Percentiles rank a stretch among this genome's conserved stretches.
These are phyloP conservation scores for Picochlorum sp. DNA, from an alignment of 139 green algal genomes.

Conservation along the genomic window DNA sequence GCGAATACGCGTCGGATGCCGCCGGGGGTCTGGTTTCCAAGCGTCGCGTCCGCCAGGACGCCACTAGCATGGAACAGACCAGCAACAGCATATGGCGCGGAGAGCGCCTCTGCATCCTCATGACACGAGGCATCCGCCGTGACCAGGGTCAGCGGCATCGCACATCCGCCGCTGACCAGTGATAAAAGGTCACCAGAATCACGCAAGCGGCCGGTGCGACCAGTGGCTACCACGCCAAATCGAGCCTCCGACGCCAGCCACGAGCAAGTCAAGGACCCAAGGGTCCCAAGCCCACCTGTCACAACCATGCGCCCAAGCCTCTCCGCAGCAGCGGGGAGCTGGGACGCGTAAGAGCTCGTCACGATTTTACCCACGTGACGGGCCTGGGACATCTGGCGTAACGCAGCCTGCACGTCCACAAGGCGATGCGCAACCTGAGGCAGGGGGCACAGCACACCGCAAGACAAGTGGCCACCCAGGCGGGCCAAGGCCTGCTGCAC, in stretches of 20 bases:
- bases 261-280: conserved; percentile 29
- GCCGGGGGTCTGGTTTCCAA: conserved; percentile 33
- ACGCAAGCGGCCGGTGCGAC: conserved; percentile 35
- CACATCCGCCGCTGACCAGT: conserved; percentile 1
- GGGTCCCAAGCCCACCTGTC: conserved; percentile 51
- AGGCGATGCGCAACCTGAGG: conserved; percentile 30
- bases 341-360: conserved; percentile 4
- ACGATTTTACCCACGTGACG: conserved; percentile 47
- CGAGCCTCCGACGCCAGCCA: conserved; percentile 29
- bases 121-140: conserved; percentile 17
- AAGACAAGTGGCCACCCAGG: conserved; percentile 15
- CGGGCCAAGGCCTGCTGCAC: not conserved
- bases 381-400: conserved; percentile 74
- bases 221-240: conserved; percentile 24
- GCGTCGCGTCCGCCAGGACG: conserved; percentile 52
- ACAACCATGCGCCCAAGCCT: conserved; percentile 29
- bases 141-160: conserved; percentile 2
- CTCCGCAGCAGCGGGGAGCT: not conserved
- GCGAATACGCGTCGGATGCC: conserved; percentile 24
- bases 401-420: conserved; percentile 31
- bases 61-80: conserved; percentile 48
- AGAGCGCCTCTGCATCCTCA: conserved; percentile 23
- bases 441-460: conserved; percentile 35
- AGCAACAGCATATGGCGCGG: conserved; percentile 32
- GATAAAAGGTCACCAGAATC: not conserved